These are phyloP conservation scores for Tricholoma sp. DNA, from an alignment of 768 basidiomycete species.

Conservation along the genomic window DNA sequence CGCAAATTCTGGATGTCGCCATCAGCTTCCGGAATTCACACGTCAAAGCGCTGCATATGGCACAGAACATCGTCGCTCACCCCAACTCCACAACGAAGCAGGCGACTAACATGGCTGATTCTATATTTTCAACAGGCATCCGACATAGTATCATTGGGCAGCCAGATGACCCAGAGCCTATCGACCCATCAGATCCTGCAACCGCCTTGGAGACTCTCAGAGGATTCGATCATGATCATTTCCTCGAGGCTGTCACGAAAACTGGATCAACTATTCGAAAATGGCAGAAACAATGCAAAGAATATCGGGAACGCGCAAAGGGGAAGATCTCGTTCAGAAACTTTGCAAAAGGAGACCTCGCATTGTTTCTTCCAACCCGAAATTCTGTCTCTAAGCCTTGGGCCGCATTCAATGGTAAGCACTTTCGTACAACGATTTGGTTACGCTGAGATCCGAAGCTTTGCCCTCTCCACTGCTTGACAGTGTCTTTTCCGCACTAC, in stretches of 20 bases:
- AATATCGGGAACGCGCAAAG: constrained; percentile 91
- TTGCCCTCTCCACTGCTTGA: constrained; percentile 18
- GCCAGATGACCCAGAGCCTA: constrained; percentile 61
- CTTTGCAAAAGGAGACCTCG: constrained; percentile 92
- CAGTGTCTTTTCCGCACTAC: constrained; percentile 96
- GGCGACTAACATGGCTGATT: constrained; percentile 42
- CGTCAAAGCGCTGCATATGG: constrained; percentile 61
- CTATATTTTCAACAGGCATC: constrained; percentile 42
- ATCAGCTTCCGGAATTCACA: constrained; percentile 75
- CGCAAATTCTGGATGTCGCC: constrained; percentile 78
- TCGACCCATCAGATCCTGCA: constrained; percentile 73
- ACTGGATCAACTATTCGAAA: constrained; percentile 85
- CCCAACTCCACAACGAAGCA: constrained; percentile 44
- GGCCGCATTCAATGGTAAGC: constrained; percentile 96
- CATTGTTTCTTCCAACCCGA: constrained; percentile 91
- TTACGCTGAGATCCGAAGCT: constrained; percentile 28
- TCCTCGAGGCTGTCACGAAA: constrained; percentile 77
- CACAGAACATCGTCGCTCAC: constrained; percentile 52
- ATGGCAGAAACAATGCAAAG: constrained; percentile 97
- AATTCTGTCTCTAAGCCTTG: constrained; percentile 92
- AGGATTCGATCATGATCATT: constrained; percentile 78
- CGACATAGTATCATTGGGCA: constrained; percentile 51
- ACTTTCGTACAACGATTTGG: neutral
- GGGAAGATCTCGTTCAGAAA: constrained; percentile 96
- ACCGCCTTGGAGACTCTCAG: constrained; percentile 65